phyloP scores from a whole-genome alignment of 2,329 filamentous ascomycete genomes.

The Aspergillus sojae region DNA sequence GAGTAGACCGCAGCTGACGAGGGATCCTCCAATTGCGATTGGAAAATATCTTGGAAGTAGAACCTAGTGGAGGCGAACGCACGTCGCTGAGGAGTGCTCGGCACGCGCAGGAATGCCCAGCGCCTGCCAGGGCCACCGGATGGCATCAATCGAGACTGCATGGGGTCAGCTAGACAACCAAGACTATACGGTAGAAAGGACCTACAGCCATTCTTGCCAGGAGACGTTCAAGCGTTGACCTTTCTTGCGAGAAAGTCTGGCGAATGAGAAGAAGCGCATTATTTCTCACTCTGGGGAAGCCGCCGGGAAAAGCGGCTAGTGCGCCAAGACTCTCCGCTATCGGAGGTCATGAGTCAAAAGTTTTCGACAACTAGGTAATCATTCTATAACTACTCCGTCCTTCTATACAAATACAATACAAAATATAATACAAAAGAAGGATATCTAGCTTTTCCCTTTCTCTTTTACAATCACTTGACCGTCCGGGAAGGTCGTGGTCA shows the following conservation, averaged over 20 bases:
- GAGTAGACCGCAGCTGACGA: conserved; percentile 72
- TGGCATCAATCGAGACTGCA: conserved; percentile 24
- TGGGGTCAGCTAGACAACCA: conserved; percentile 1
- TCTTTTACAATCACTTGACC: conserved; percentile 14
- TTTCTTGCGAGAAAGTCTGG: conserved; percentile 11
- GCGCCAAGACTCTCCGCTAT: conserved; percentile 19
- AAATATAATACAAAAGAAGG: neutral
- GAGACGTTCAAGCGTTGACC: conserved; percentile 9
- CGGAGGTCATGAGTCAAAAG: conserved; percentile 10
- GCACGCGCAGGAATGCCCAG: conserved; percentile 27
- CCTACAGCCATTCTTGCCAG: conserved; percentile 19
- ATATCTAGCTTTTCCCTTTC: neutral
- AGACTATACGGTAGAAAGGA: neutral
- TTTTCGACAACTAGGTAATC: neutral
- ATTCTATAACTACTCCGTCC: neutral
- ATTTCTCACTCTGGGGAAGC: conserved; percentile 13
- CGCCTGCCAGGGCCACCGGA: conserved; percentile 24
- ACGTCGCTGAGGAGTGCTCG: conserved; percentile 29
- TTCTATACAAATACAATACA: neutral
- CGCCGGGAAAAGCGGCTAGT: conserved; percentile 11
- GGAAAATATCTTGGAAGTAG: conserved; percentile 59
- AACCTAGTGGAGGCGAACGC: conserved; percentile 33
- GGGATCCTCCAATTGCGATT: conserved; percentile 63
- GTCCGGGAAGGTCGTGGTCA: conserved; percentile 28
- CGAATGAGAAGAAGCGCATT: conserved; percentile 22